Conservation (phyloP, 192 early-diverging fungal genomes). For the Coemansia sp. region DNA sequence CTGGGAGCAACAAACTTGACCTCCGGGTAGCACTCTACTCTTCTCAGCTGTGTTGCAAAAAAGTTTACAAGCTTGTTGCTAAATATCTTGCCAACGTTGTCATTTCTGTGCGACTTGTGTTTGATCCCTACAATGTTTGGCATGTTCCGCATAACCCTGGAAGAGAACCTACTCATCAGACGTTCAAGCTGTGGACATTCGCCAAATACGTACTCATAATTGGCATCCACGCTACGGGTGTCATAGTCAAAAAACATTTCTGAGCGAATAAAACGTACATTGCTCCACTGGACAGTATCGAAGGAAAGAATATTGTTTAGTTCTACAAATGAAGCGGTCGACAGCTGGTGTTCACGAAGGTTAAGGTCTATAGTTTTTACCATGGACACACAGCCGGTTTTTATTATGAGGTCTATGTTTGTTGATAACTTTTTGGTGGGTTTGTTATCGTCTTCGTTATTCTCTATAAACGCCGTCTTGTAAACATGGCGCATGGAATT, state of each 20-base stretch:
- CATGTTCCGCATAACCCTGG: background rate
- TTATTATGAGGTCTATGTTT: background rate
- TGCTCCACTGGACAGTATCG: background rate
- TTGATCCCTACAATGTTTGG: background rate
- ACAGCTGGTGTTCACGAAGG: background rate
- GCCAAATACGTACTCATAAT: conserved; percentile 2
- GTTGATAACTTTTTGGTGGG: background rate
- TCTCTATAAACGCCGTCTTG: background rate
- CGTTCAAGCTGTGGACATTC: conserved; percentile 2
- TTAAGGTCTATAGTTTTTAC: background rate
- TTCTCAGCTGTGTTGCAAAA: background rate
- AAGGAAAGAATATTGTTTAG: background rate
- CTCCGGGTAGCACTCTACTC: conserved; percentile 2
- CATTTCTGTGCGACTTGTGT: conserved; percentile 1
- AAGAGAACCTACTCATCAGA: background rate
- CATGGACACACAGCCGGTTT: background rate
- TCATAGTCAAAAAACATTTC: conserved; percentile 6
- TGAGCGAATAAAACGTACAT: background rate
- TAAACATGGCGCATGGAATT: background rate
- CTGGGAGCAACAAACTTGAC: background rate
- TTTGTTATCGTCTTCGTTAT: background rate
- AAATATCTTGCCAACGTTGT: background rate
- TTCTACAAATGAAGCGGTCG: background rate
- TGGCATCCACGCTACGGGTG: background rate
- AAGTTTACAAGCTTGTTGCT: conserved; percentile 2